Evolutionary conservation across 306 rosid species (phyloP), one percentile per base, ranked within the genome.

Genomic region (Lathyrus oleraceus): DNA sequence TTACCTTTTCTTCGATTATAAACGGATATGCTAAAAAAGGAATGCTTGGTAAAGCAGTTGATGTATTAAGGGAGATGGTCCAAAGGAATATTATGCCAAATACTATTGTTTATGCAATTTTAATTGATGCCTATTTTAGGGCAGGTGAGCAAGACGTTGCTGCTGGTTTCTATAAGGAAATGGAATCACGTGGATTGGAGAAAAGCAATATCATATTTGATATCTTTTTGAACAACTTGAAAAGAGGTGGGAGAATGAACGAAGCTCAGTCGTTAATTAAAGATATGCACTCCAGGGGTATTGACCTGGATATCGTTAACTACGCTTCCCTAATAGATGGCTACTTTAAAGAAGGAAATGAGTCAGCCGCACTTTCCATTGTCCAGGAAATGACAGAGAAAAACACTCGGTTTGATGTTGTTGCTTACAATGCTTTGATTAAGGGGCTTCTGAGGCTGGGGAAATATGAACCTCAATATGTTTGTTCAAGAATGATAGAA

Each of bases 301-400:
- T 88, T 79, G 58, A 61, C 61, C 99, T 77, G 28, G 99, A 94
- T 76, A 42, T 76, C 48, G 87, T 87, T 67, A 94, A 86, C 82
- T 91, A 90, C 76, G 75, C 99, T 1, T 85, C 91, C 61, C 76
- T 88, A 71, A 84, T 91, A 84, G 99, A 88, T 83, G 89, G 89
- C 36, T 91, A 84, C 83, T 86, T 91, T 67, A 86, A 83, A 76
- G 81, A 72, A 61, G 91, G 91, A 76, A 83, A 83, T 5, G 91
- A 87, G 54, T 78, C 88, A 4, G 78, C 79, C 36, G 96, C 96
- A 30, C 84, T 91, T 35, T 74, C 80, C 72, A 43, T 87, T 57
- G 83, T 87, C 63, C 91, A 88, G 81, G 97, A 87, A 85, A 84
- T 94, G 96, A 77, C 70, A 51, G 85, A 89, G 69, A 86, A 79